Evolutionary conservation across 306 rosid species (phyloP).

Genomic region (Gastrolobium villosum): DNA sequence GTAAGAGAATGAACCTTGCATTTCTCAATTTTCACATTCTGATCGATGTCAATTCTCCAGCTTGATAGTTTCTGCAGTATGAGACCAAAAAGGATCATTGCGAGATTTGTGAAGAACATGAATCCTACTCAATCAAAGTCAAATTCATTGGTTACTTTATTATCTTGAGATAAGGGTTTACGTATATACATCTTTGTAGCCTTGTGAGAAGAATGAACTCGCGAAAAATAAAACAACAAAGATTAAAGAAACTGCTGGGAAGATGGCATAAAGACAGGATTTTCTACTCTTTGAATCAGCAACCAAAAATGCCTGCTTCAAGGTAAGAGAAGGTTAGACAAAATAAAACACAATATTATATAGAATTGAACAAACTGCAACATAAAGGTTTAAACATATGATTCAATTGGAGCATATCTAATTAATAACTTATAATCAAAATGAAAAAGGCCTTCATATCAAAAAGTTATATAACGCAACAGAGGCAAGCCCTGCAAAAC

Average conservation of each 20-base stretch:
- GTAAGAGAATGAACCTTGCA: slow-evolving; percentile 73
- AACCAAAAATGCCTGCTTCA: slow-evolving; percentile 54
- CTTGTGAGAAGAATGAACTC: slow-evolving; percentile 48
- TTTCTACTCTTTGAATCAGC: slow-evolving; percentile 57
- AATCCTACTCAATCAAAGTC: slow-evolving; percentile 34
- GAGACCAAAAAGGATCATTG: slow-evolving; percentile 10
- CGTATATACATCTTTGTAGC: slow-evolving; percentile 65
- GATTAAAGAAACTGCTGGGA: slow-evolving; percentile 66
- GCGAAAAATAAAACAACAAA: slow-evolving; percentile 55
- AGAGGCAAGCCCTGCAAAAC: too few relatives aligned
- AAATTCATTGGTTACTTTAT: neutral
- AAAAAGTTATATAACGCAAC: neutral
- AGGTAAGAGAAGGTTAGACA: slow-evolving; percentile 29
- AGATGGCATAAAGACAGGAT: slow-evolving; percentile 56
- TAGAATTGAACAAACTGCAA: neutral
- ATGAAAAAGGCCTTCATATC: too few relatives aligned
- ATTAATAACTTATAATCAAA: neutral
- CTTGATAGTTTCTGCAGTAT: slow-evolving; percentile 53
- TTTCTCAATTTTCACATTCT: slow-evolving; percentile 41
- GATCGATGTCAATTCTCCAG: neutral
- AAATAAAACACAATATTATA: neutral
- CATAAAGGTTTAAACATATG: neutral
- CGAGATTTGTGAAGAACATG: slow-evolving; percentile 14
- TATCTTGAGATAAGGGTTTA: neutral
- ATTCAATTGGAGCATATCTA: neutral